These are phyloP conservation scores for Beauveria sp. DNA, from an alignment of 2,329 filamentous ascomycete genomes.

Conservation along the genomic window DNA sequence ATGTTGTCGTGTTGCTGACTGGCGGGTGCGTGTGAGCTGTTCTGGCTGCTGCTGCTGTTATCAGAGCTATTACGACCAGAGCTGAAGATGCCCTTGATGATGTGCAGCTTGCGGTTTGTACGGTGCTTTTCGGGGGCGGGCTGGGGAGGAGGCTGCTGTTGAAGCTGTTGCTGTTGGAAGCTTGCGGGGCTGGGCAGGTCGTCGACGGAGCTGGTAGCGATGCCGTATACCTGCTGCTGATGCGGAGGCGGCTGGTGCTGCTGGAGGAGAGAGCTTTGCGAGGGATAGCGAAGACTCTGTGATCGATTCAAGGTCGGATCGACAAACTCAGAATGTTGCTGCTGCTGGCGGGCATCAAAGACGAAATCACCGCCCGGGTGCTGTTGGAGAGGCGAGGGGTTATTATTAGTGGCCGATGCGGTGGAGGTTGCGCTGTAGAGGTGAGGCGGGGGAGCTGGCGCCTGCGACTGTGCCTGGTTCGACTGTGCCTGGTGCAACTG, in stretches of 20 bases:
- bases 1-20: conserved; percentile 37
- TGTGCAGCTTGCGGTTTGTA: conserved; percentile 40
- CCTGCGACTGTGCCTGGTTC: conserved; percentile 18
- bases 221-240: conserved; percentile 25
- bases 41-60: conserved; percentile 21
- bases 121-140: conserved; percentile 32
- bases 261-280: conserved; percentile 23
- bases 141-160: conserved; percentile 22
- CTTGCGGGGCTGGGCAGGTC: conserved; percentile 15
- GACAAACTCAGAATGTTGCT: conserved; percentile 31
- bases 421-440: conserved; percentile 23
- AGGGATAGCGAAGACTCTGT: conserved; percentile 43
- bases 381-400: conserved; percentile 15
- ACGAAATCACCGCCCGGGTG: conserved; percentile 18
- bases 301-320: conserved; percentile 40
- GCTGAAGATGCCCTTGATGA: conserved; percentile 46
- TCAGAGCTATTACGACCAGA: conserved; percentile 25
- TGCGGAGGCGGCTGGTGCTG: conserved; percentile 23
- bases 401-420: conserved; percentile 18
- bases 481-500: conserved; percentile 13
- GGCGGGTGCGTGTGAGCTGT: conserved; percentile 19
- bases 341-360: conserved; percentile 28
- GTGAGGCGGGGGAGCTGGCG: conserved; percentile 21
- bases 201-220: conserved; percentile 20
- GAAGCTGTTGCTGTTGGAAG: conserved; percentile 24